Base-by-base conservation (phyloP, 1,139 yeast genomes). In the Pichia sp. region DNA sequence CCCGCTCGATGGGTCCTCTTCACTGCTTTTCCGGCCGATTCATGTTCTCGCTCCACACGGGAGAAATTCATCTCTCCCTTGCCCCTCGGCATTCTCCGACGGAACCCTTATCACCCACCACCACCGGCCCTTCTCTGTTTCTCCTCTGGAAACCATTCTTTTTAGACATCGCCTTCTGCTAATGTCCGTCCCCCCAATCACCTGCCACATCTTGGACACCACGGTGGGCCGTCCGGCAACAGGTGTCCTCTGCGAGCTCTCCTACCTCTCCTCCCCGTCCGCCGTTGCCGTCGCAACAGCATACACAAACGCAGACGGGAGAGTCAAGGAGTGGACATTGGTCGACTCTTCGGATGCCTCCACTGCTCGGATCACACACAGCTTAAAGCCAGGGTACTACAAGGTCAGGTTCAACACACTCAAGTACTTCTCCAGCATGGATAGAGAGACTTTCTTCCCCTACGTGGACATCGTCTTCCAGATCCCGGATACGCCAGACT, bases 131-230 rank as follows among this genome's bases (percentile, higher is more conserved):
- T n/a, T n/a, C n/a, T n/a, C n/a, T n/a, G n/a, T n/a, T n/a, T n/a
- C n/a, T n/a, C n/a, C n/a, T n/a, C n/a, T n/a, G n/a, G n/a, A n/a
- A n/a, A n/a, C n/a, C n/a, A n/a, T n/a, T 22, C 43, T 40, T 21
- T 10, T 25, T 10, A 9, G 9, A 9, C 26, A 16, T 26, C 45
- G 4, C 19, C 34, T 18, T 34, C n/a, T 23, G 16, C 23, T 18
- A 41, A 49, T 55, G 54, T 46, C 59, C 0, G 59, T 57, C 21
- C 60, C 67, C 7, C 90, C 90, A 44, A 80, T 90, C 47, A 88
- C 96, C 7, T 89, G 96, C 68, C 97, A 90, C 67, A 80, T 90
- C 16, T 73, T 90, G 40, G 96, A 90, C 62, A 89, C 96, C 5
- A 82, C 86, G n/a, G 69, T 75, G 12, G 97, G 97, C 0, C 76